Percentiles rank a stretch among this genome's conserved stretches.
phyloP scores from a whole-genome alignment of 1,284 basidiomycete species.

The Agroathelia rolfsii region DNA sequence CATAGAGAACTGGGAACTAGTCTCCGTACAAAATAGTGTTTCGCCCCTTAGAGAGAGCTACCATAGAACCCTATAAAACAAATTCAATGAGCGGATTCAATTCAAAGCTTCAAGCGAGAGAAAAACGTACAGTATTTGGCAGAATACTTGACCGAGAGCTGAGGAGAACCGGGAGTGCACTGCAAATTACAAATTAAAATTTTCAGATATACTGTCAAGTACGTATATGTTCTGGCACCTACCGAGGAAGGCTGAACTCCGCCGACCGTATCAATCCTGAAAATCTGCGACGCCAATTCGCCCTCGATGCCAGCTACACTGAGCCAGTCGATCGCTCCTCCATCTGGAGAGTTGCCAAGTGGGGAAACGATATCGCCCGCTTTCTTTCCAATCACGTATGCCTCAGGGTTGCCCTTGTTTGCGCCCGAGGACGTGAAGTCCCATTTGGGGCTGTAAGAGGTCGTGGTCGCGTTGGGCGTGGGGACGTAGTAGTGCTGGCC shows the following conservation, averaged over 20 bases:
- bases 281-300: constrained; percentile 25
- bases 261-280: constrained; percentile 25
- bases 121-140: constrained; percentile 22
- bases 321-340: constrained; percentile 36
- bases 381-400: constrained; percentile 20
- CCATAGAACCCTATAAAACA: constrained; percentile 1
- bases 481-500: constrained; percentile 25
- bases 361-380: constrained; percentile 20
- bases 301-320: constrained; percentile 22
- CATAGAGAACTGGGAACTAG: too few relatives aligned
- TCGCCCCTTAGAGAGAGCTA: not conserved
- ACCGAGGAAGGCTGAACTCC: constrained; percentile 31
- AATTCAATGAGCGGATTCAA: not conserved
- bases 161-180: constrained; percentile 18
- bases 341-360: constrained; percentile 17
- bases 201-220: not conserved
- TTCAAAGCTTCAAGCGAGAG: constrained; percentile 2
- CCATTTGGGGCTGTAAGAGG: constrained; percentile 24
- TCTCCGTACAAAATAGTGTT: too few relatives aligned
- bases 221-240: constrained; percentile 9
- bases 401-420: constrained; percentile 14
- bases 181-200: constrained; percentile 5
- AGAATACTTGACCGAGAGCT: constrained; percentile 23
- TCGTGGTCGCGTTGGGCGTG: constrained; percentile 13
- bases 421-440: constrained; percentile 22